Evolutionary conservation across 306 rosid genomes (phyloP), one percentile per base, ranked within the genome.

Genomic region (Ammopiptanthus mongolicus): DNA sequence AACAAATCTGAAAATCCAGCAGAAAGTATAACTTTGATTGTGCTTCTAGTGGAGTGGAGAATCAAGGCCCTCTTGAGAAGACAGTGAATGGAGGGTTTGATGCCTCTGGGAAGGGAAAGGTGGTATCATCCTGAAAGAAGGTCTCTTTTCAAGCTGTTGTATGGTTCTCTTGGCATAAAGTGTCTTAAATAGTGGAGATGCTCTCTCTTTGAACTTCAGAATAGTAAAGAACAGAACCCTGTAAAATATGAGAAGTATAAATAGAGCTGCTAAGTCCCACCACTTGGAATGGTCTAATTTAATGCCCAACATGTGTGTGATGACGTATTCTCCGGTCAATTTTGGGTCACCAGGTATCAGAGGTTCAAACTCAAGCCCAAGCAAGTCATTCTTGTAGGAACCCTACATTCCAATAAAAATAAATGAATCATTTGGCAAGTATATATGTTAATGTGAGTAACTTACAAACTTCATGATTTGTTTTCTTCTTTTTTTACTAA

Each of bases 341-440:
- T 83, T 89, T 9, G 69, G 74, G 19, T 78, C 86, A 17, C 89
- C 91, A 0, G 89, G 82, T 28, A 83, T 15, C 31, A 86, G 8
- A 15, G 87, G 85, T 8, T 86, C 91, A 66, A 89, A 89, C 78
- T 89, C 91, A 2, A 89, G 86, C 5, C 93, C 93, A 50, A 89
- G 86, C 80, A 86, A 78, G 78, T 89, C 91, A 83, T 89, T 89
- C 81, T 89, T 89, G 85, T 86, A 86, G 9, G 84, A 73, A 46
- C 89, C 91, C 93, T 89, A 5, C 60, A 77, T 41, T 41, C 47
- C 44, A 6, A 21, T n/a, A 17, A 13, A 12, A 6, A 22, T 23
- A 19, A 44, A 53, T 31, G 11, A 37, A 46, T 77, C 47, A 41
- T 34, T 48, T 17, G 31, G 17, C 50, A 10, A 33, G 21, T 37